Base-by-base conservation (phyloP, 2,329 filamentous ascomycete species). In the Talaromyces sp. region DNA sequence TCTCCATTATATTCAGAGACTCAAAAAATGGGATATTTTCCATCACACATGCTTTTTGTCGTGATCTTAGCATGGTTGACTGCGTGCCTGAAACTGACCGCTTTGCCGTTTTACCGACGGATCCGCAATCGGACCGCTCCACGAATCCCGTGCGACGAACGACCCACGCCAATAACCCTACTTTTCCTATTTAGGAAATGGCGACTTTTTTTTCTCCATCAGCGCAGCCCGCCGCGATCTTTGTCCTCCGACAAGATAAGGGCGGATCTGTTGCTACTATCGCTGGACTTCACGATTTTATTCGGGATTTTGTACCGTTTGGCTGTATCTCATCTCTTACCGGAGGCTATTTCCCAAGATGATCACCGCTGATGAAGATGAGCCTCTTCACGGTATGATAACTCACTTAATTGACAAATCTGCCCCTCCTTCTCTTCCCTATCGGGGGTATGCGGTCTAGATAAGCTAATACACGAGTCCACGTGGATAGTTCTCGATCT, bases 401-500 rank as follows among this genome's bases (percentile, higher is more conserved):
- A 19, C 19, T 33, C 8, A 15, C 36, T 7, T 33, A 9, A 55
- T 25, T 46, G 56, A 48, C 45, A 60, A 62, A 51, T 36, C 25
- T 51, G n/a, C 58, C 53, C 56, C 57, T 48, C 55, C 45, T 54
- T 61, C 46, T 63, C 57, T 59, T 60, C 63, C 61, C 64, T 63
- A 63, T 55, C 6, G 15, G 35, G 9, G 19, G 17, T 31, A 21
- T 65, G 40, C 37, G 13, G 65, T 61, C 54, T 59, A 25, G 40
- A 61, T 59, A 58, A 52, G 48, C 69, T 71, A 68, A 73, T 70
- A 69, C 13, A 15, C n/a, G 73, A 66, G 54, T 17, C n/a, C 39
- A n/a, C 15, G 35, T 17, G 33, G 21, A 48, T 67, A 86, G 85
- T 85, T 59, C 77, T 87, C 59, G 89, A 93, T 68, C 83, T 96